phyloP scores from a whole-genome alignment of 2,329 filamentous ascomycete genomes.

The Diaporthe ampelina region DNA sequence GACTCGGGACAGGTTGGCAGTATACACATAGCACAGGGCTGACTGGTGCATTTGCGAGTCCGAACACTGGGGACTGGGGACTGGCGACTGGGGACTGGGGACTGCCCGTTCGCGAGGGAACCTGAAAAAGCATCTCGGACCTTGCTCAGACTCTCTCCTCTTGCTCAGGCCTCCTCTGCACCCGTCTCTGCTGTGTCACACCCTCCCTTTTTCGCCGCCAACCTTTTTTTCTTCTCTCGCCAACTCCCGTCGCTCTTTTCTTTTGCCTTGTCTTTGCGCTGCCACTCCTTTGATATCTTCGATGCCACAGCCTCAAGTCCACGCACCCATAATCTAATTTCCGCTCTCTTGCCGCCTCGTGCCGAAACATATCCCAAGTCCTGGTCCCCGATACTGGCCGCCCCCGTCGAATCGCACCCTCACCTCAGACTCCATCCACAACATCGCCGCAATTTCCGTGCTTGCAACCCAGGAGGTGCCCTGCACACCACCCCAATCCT shows the following conservation, averaged over 20 bases:
- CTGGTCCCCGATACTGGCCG: not conserved
- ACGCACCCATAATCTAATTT: slow-evolving; percentile 18
- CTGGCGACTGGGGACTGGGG: not conserved
- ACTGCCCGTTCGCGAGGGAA: too few species aligned
- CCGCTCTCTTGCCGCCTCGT: slow-evolving; percentile 1
- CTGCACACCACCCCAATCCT: slow-evolving; percentile 22
- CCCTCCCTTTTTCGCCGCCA: slow-evolving; percentile 35
- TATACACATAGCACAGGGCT: not conserved
- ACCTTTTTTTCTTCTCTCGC: slow-evolving; percentile 3
- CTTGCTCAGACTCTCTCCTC: slow-evolving; percentile 31
- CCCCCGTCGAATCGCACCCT: slow-evolving; percentile 11
- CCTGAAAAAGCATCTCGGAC: slow-evolving; percentile 31
- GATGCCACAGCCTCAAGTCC: not conserved
- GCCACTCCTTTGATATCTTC: slow-evolving; percentile 27
- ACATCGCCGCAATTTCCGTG: slow-evolving; percentile 32
- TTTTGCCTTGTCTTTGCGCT: slow-evolving; percentile 15
- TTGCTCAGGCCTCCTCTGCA: slow-evolving; percentile 29
- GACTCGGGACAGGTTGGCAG: slow-evolving; percentile 14
- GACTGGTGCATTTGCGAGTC: not conserved
- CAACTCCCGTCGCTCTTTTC: slow-evolving; percentile 34
- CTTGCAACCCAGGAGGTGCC: slow-evolving; percentile 32
- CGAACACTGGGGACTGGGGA: slow-evolving; percentile 1
- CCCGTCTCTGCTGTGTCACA: slow-evolving; percentile 24
- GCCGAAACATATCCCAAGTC: not conserved
- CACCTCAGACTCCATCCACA: not conserved